phyloP scores from a whole-genome alignment of 768 basidiomycete genomes.

The Lactifluus pinguis region DNA sequence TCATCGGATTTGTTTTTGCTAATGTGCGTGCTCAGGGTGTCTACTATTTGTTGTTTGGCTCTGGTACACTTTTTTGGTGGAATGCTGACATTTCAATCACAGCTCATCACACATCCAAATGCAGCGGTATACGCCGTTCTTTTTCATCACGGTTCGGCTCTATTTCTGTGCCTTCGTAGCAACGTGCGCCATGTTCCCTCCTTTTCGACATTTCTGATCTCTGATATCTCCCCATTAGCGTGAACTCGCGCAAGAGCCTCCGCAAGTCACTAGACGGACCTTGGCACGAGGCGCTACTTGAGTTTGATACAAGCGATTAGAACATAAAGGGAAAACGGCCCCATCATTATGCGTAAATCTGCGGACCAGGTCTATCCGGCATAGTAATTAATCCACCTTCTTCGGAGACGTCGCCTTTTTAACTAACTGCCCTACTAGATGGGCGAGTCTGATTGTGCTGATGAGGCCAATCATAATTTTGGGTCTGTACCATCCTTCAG shows the following conservation, averaged over 20 bases:
- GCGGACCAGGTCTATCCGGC: too few species aligned
- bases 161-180: not conserved
- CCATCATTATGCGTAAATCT: not conserved
- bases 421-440: slow-evolving; percentile 19
- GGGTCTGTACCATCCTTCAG: slow-evolving; percentile 39
- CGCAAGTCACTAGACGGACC: not conserved
- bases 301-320: not conserved
- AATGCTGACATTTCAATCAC: not conserved
- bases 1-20: not conserved
- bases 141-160: not conserved
- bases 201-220: not conserved
- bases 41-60: not conserved
- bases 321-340: not conserved
- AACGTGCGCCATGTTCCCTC: not conserved
- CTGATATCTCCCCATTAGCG: not conserved
- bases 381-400: slow-evolving; percentile 13
- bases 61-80: not conserved
- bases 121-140: not conserved
- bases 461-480: slow-evolving; percentile 1
- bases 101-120: not conserved
- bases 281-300: too few species aligned
- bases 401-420: slow-evolving; percentile 20
- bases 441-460: not conserved
- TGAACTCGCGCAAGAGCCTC: not conserved
- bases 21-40: not conserved